Base-by-base conservation (phyloP, 805 yeast genomes). In the Brettanomyces nanus region DNA sequence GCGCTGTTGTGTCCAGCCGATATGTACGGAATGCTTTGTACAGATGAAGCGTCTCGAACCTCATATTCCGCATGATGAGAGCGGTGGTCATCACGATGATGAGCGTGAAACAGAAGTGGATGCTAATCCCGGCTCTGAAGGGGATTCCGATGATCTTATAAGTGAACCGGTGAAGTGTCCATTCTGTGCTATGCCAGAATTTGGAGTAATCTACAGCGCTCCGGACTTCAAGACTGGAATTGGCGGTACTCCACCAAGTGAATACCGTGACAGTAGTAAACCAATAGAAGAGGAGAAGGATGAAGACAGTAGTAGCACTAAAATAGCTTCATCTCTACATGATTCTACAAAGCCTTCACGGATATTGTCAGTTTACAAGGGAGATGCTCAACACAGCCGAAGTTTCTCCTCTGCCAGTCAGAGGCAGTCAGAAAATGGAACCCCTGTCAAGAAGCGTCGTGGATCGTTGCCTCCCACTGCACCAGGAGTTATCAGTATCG, bases 1-100 rank as follows among this genome's bases (percentile, higher is more conserved):
- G 6, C 69, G 95, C 32, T 90, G 98, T 59, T 90, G 98, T 58
- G 73, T 74, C 35, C 97, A 90, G 57, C 89, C 95, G 2, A 87
- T 90, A 17, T 92, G 98, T 61, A 73, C 95, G 2, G 97, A 90
- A 61, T 90, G 98, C 56, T 92, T 90, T 71, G 97, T 90, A 9
- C 97, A 90, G 59, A 87, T 90, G 56, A 86, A 85, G 58, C 71
- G 98, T 37, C 63, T 78, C 25, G 95, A 85, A 9, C 97, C 98
- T 0, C 97, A 90, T 61, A 85, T 87, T 25, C 95, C 96, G 2
- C 94, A 86, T 53, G 90, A 80, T 45, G 76, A 71, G 35, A 59
- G 60, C 10, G 44, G 40, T 10, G 19, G 39, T 17, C 39, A 42
- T 3, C 43, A 52, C 20, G 53, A 53, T 3, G 40, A 38, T 11